phyloP scores from a whole-genome alignment of 2,329 filamentous ascomycete genomes.

The Diplodia sapinea region DNA sequence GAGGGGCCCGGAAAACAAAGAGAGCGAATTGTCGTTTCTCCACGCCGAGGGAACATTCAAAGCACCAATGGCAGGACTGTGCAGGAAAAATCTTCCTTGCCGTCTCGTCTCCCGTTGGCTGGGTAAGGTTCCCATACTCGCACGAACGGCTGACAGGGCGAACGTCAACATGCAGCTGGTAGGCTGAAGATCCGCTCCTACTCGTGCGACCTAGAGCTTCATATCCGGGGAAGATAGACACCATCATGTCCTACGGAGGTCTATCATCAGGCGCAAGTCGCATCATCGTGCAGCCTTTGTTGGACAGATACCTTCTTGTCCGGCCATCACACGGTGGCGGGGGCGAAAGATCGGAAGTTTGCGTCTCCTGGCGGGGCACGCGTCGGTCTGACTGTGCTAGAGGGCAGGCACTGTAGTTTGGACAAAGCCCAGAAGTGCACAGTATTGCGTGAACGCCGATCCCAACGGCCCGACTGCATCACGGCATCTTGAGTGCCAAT shows the following conservation, averaged over 20 bases:
- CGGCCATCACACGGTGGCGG: not conserved
- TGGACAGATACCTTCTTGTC: not conserved
- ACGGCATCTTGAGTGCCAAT: not conserved
- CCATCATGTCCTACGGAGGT: not conserved
- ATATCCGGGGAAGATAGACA: not conserved
- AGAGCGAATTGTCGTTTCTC: not conserved
- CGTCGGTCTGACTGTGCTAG: constrained; percentile 5
- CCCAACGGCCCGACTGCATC: constrained; percentile 4
- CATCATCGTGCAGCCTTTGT: constrained; percentile 6
- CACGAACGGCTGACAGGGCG: constrained; percentile 5
- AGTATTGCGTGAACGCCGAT: not conserved
- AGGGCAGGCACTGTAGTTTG: not conserved
- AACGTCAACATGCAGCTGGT: constrained; percentile 13
- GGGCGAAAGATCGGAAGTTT: not conserved
- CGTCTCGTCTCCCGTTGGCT: constrained; percentile 3
- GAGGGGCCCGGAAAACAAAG: not conserved
- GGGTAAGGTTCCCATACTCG: not conserved
- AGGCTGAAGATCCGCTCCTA: constrained; percentile 18
- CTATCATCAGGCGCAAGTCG: not conserved
- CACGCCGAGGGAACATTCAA: not conserved
- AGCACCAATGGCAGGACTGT: not conserved
- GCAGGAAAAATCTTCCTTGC: not conserved
- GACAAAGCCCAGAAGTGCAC: not conserved
- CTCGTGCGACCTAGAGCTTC: not conserved
- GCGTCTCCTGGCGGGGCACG: not conserved